Conservation (phyloP, 1,284 basidiomycete species). For the Trametes polyzona region DNA sequence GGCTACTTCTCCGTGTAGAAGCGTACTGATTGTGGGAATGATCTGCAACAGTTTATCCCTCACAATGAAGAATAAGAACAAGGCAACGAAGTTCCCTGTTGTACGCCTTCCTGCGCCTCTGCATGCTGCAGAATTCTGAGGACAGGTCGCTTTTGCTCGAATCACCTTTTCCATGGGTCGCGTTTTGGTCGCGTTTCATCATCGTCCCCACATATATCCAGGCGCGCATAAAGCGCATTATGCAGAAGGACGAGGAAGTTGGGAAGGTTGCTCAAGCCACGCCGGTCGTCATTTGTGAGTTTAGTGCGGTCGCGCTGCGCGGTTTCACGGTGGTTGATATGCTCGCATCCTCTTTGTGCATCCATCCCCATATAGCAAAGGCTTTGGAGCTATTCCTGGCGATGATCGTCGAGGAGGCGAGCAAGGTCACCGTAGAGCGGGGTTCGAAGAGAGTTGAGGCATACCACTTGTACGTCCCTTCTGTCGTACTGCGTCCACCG, state of each 20-base stretch:
- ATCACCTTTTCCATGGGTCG: neutral
- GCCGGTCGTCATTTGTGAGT: conserved; percentile 96
- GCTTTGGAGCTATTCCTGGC: conserved; percentile 94
- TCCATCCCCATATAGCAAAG: conserved; percentile 71
- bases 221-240: conserved; percentile 99
- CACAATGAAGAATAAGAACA: conserved; percentile 82
- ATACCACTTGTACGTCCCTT: conserved; percentile 85
- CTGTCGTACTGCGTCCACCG: too few relatives aligned
- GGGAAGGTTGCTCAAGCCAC: conserved; percentile 98
- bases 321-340: neutral
- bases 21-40: too few relatives aligned
- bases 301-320: neutral
- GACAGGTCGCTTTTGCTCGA: neutral
- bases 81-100: conserved; percentile 84
- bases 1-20: too few relatives aligned
- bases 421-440: conserved; percentile 79
- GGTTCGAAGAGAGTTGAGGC: conserved; percentile 92
- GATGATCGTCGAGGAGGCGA: conserved; percentile 84
- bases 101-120: conserved; percentile 43
- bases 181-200: neutral
- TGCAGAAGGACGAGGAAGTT: conserved; percentile 99
- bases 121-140: too few relatives aligned
- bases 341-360: neutral
- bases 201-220: conserved; percentile 38
- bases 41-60: neutral